Evolutionary conservation across 306 rosid genomes (phyloP).

Genomic region (Acacia acuminata): DNA sequence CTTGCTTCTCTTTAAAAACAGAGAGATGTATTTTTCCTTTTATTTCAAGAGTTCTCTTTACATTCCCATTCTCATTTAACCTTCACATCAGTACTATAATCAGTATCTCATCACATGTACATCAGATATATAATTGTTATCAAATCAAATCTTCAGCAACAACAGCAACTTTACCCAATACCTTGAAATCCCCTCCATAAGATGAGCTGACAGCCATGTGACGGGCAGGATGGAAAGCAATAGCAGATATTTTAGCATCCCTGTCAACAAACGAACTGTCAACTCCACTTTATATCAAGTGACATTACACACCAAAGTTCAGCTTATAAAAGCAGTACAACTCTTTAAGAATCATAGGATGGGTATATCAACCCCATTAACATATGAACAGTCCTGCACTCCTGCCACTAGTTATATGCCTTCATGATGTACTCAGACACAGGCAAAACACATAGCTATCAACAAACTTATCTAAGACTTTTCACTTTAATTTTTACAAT

Average conservation of each 20-base stretch:
- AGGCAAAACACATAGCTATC: background rate
- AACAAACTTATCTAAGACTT: background rate
- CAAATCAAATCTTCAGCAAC: constrained; percentile 9
- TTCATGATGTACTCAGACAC: constrained; percentile 12
- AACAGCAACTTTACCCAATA: constrained; percentile 27
- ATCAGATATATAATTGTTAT: constrained; percentile 23
- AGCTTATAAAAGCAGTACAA: constrained; percentile 22
- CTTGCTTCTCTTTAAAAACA: too few species aligned
- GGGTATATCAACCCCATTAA: constrained; percentile 1
- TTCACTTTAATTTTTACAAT: constrained; percentile 14
- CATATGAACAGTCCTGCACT: background rate
- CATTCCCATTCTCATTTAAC: too few species aligned
- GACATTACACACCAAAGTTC: constrained; percentile 8
- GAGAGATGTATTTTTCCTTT: too few species aligned
- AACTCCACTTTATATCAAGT: constrained; percentile 19
- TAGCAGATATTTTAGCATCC: constrained; percentile 78
- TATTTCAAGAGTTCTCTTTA: too few species aligned
- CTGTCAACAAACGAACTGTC: constrained; percentile 43
- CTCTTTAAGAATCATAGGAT: background rate
- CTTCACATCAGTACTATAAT: too few species aligned
- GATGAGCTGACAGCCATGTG: constrained; percentile 85
- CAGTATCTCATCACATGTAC: too few species aligned
- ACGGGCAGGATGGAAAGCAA: constrained; percentile 74
- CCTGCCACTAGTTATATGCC: background rate
- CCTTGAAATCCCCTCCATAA: constrained; percentile 97